A percentile compares a stretch with the other conserved stretches of the same genome.
Conservation (phyloP, 805 yeast species). For the Candida nemodendra region DNA sequence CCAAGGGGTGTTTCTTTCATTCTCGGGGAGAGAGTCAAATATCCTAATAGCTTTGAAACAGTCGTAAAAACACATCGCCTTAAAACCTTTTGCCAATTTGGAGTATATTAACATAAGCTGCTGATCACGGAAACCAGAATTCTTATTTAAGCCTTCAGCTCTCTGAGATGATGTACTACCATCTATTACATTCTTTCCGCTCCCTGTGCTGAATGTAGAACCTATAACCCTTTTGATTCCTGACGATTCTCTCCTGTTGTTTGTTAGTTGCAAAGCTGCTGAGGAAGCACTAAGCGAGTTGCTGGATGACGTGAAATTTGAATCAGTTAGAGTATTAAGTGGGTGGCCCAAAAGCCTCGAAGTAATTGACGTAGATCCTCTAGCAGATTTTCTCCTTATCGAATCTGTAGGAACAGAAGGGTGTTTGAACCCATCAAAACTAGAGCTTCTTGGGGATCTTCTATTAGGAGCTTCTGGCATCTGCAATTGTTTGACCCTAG, state of each 20-base stretch:
- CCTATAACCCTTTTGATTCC: conserved; percentile 27
- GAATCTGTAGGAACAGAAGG: conserved; percentile 26
- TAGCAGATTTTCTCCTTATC: conserved; percentile 25
- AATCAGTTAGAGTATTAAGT: conserved; percentile 22
- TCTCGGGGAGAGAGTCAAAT: conserved; percentile 60
- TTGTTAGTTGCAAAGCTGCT: conserved; percentile 4
- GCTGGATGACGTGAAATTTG: conserved; percentile 21
- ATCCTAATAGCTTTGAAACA: conserved; percentile 76
- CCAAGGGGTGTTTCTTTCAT: conserved; percentile 75
- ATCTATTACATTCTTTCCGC: conserved; percentile 7
- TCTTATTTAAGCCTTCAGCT: conserved; percentile 12
- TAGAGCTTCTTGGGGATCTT: conserved; percentile 29
- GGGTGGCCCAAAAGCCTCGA: conserved; percentile 30
- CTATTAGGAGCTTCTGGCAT: conserved; percentile 42
- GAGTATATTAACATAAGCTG: conserved; percentile 48
- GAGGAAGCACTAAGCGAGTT: conserved; percentile 7
- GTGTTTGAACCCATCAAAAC: conserved; percentile 24
- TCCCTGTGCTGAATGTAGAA: conserved; percentile 19
- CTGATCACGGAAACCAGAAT: conserved; percentile 29
- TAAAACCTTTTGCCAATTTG: conserved; percentile 58
- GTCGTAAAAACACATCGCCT: conserved; percentile 63
- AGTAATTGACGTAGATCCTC: conserved; percentile 29
- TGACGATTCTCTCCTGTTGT: conserved; percentile 13
- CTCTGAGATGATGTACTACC: conserved; percentile 20
- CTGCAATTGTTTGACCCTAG: conserved; percentile 36